phyloP scores from a whole-genome alignment of 2,329 filamentous ascomycete species.

The Daldinia sp. region DNA sequence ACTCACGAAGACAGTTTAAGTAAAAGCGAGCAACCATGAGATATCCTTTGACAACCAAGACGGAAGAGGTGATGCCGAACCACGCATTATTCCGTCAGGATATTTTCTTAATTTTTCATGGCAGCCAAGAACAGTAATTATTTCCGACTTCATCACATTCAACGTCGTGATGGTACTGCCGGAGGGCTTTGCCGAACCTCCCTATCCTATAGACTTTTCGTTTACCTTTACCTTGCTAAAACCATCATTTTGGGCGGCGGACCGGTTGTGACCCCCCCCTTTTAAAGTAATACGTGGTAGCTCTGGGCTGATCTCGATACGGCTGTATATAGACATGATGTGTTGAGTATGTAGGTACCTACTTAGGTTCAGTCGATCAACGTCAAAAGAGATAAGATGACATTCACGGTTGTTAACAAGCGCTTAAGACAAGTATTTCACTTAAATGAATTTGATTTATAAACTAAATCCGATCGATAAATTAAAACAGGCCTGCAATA shows the following conservation, averaged over 20 bases:
- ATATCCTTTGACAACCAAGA: not conserved
- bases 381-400: no score
- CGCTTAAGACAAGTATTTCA: no score
- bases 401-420: no score
- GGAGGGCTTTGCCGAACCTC: constrained; percentile 50
- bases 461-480: no score
- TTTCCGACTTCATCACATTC: constrained; percentile 62
- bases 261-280: constrained; percentile 71
- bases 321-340: no score
- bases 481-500: not conserved
- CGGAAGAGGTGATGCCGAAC: constrained; percentile 23
- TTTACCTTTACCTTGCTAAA: constrained; percentile 77
- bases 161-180: constrained; percentile 62
- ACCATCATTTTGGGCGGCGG: constrained; percentile 73
- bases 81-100: constrained; percentile 47
- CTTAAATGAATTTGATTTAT: not conserved
- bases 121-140: constrained; percentile 54
- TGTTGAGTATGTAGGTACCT: no score
- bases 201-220: constrained; percentile 68
- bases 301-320: no score
- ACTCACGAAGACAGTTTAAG: not conserved
- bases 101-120: constrained; percentile 51
- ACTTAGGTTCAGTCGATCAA: no score
- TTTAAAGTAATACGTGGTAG: constrained; percentile 68
- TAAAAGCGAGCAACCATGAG: no score